phyloP scores from a whole-genome alignment of 176 grass and related monocot genomes.

The Aechmea fasciata region DNA sequence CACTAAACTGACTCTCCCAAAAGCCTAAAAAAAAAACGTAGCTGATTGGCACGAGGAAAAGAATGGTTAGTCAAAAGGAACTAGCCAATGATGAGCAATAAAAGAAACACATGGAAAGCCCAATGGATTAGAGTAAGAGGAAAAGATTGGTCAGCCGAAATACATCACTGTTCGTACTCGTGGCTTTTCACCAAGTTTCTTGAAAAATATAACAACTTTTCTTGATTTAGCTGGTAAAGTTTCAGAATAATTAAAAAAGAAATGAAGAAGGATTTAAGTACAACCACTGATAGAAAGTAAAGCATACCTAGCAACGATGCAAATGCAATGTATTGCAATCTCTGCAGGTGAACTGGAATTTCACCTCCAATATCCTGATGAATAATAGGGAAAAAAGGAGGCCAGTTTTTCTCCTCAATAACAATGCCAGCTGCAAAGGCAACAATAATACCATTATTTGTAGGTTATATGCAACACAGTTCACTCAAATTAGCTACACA shows the following conservation, averaged over 20 bases:
- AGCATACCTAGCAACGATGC: constrained; percentile 76
- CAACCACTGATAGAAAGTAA: constrained; percentile 9
- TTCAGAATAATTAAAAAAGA: not conserved
- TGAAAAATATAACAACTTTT: too few relatives aligned
- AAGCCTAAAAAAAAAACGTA: not conserved
- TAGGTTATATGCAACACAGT: not conserved
- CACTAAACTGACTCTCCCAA: too few relatives aligned
- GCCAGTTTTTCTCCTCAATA: constrained; percentile 98
- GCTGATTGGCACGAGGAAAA: not conserved
- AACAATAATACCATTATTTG: constrained; percentile 8
- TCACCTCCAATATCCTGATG: constrained; percentile 95
- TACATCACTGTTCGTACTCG: too few relatives aligned
- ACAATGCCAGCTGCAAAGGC: constrained; percentile 75
- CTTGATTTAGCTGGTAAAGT: too few relatives aligned
- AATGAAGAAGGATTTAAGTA: not conserved
- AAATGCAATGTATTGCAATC: constrained; percentile 92
- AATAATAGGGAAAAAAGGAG: constrained; percentile 87
- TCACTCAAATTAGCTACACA: not conserved
- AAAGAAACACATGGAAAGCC: too few relatives aligned
- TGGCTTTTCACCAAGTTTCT: too few relatives aligned
- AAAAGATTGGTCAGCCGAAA: too few relatives aligned
- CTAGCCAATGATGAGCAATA: too few relatives aligned
- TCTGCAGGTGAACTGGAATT: constrained; percentile 83
- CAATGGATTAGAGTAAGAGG: too few relatives aligned
- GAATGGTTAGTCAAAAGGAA: too few relatives aligned